Percentiles rank a stretch among this genome's conserved stretches.
These are phyloP conservation scores for Quercus agrifolia DNA, from an alignment of 306 rosid species.

Conservation along the genomic window DNA sequence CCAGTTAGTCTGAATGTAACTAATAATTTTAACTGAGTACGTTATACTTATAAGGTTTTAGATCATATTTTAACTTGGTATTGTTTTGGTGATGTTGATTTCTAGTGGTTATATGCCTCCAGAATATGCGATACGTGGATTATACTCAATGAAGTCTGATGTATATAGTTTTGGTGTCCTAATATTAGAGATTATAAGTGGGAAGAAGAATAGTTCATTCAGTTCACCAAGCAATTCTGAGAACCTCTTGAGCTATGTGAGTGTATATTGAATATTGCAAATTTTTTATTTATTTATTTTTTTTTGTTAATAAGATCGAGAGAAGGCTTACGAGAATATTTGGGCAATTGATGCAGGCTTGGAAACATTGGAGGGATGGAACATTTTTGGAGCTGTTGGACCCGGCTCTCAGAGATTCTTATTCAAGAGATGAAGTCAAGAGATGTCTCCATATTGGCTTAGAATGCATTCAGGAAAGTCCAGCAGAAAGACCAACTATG, in stretches of 20 bases:
- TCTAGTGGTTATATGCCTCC: constrained; percentile 5
- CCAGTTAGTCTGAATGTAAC: too few relatives aligned
- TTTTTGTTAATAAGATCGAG: too few relatives aligned
- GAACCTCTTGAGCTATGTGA: neutral
- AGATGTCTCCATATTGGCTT: constrained; percentile 56
- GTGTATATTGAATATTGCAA: too few relatives aligned
- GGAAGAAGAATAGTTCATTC: neutral
- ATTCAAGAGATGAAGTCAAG: constrained; percentile 40
- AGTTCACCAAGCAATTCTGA: neutral
- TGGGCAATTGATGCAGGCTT: neutral
- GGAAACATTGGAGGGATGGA: neutral
- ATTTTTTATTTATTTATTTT: neutral
- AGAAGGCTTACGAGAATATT: too few relatives aligned
- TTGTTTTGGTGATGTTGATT: neutral
- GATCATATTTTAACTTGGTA: too few relatives aligned
- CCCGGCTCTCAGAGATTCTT: constrained; percentile 28
- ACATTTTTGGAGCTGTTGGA: neutral
- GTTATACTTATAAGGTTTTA: too few relatives aligned
- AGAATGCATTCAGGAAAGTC: constrained; percentile 47
- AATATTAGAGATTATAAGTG: too few relatives aligned
- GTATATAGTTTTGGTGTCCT: neutral
- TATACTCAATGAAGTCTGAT: neutral
- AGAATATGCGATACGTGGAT: constrained; percentile 2
- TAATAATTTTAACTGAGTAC: too few relatives aligned
- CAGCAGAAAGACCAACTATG: constrained; percentile 19